Evolutionary conservation across 73 alveolate genomes (phyloP).

Genomic region (Symbiodinium natans): DNA sequence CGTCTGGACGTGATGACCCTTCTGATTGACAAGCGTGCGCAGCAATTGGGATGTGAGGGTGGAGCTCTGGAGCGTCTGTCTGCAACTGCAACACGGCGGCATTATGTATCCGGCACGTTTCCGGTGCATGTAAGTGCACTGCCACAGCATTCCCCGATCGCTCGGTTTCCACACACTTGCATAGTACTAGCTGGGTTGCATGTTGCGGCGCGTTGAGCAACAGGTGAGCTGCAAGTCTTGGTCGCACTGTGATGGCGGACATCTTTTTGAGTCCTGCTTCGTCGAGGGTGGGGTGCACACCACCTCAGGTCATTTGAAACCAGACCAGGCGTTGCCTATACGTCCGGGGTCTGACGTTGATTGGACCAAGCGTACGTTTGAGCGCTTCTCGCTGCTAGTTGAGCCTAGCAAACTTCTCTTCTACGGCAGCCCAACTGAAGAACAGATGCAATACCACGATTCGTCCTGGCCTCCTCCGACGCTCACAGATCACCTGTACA

Average conservation of each 20-base stretch:
- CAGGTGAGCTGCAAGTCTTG: not conserved
- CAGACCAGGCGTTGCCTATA: not conserved
- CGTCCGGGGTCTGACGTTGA: not conserved
- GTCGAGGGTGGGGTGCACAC: not conserved
- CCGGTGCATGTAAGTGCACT: too few relatives aligned
- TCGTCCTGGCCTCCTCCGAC: not conserved
- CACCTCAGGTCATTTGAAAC: not conserved
- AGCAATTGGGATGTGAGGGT: not conserved
- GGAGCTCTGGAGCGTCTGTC: not conserved
- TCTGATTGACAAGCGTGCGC: not conserved
- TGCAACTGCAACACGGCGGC: not conserved
- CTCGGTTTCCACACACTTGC: too few relatives aligned
- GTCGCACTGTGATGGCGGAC: not conserved
- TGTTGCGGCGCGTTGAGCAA: not conserved
- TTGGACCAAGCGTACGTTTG: constrained; percentile 11
- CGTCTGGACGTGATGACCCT: not conserved
- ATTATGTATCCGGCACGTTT: not conserved
- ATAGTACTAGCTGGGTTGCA: too few relatives aligned
- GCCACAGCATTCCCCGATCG: too few relatives aligned
- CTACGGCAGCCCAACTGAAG: not conserved
- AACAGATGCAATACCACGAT: not conserved
- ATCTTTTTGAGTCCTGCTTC: not conserved
- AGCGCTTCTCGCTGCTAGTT: not conserved
- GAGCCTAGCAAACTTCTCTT: not conserved
- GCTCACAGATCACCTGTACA: not conserved